Evolutionary conservation across 306 rosid genomes (phyloP), one percentile per base, ranked within the genome.

Genomic region (Acacia confusa): DNA sequence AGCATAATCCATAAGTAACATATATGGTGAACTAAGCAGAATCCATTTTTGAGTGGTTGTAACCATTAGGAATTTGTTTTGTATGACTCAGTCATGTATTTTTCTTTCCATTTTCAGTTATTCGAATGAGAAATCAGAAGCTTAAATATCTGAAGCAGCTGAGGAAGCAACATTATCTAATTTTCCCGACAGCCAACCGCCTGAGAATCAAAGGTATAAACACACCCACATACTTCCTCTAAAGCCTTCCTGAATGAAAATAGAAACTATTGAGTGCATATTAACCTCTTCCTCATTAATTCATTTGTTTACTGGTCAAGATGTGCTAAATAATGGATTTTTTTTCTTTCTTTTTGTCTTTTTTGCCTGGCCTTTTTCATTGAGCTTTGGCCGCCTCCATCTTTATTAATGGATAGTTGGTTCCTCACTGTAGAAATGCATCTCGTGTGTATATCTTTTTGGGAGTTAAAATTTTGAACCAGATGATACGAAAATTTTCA

Each of bases 81-180:
- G 40, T 55, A 58, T 34, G 78, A 70, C 47, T 67, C 24, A 78
- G 61, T 7, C 65, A 44, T 53, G 58, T 38, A 45, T 76, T 4
- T 66, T 55, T 70, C 43, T 78, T 69, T 27, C 74, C 44, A 75
- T 10, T 75, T 81, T 40, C 69, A 93, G 99, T 38, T 95, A 90
- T 80, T 95, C 97, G 43, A 95, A 92, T 77, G 97, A 95, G 88
- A 95, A 92, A 77, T 84, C 97, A 30, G 89, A 89, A 74, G 57
- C 88, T 47, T 77, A 88, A 79, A 84, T 79, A 76, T 78, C 88
- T 3, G 95, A 88, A 66, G 78, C 66, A 38, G 79, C 80, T n/a
- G 65, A 90, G 2, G 85, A 86, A 83, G 79, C 83, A 85, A 81
- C 71, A 13, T 86, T 91, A 77, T 81, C 90, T 69, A 74, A 74